Percentiles rank a stretch among this genome's conserved stretches.
phyloP scores from a whole-genome alignment of 2,329 filamentous ascomycete genomes.

The Fusarium avenaceum region DNA sequence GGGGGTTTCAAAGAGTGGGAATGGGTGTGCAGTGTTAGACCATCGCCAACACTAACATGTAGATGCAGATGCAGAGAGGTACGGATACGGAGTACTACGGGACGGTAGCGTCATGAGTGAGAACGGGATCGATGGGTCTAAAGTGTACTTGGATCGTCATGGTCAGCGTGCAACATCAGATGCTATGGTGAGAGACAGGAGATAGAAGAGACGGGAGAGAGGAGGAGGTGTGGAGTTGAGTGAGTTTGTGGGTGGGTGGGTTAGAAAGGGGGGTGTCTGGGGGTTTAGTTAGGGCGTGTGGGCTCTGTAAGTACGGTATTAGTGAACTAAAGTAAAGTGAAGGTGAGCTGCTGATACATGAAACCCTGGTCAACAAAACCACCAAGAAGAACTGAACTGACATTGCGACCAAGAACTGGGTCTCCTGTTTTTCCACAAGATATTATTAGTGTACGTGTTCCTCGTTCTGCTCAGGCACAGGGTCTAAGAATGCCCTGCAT shows the following conservation, averaged over 20 bases:
- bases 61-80: background rate
- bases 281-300: background rate
- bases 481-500: conserved; percentile 26
- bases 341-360: conserved; percentile 35
- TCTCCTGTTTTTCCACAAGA: background rate
- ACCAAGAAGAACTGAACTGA: conserved; percentile 13
- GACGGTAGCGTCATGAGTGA: conserved; percentile 9
- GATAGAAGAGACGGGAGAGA: background rate
- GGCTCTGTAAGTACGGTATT: background rate
- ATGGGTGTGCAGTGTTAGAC: conserved; percentile 27
- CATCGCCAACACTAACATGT: background rate
- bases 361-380: conserved; percentile 31
- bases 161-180: conserved; percentile 34
- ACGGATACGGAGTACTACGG: conserved; percentile 25
- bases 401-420: conserved; percentile 13
- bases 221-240: conserved; percentile 21
- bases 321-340: conserved; percentile 2
- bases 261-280: background rate
- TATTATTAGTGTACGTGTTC: background rate
- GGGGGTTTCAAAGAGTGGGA: conserved; percentile 37
- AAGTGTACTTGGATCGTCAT: conserved; percentile 32
- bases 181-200: conserved; percentile 35
- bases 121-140: background rate
- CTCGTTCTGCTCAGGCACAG: conserved; percentile 26
- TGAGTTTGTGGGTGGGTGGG: conserved; percentile 13